phyloP scores from a whole-genome alignment of 768 basidiomycete genomes.

The Termitomyces sp. region DNA sequence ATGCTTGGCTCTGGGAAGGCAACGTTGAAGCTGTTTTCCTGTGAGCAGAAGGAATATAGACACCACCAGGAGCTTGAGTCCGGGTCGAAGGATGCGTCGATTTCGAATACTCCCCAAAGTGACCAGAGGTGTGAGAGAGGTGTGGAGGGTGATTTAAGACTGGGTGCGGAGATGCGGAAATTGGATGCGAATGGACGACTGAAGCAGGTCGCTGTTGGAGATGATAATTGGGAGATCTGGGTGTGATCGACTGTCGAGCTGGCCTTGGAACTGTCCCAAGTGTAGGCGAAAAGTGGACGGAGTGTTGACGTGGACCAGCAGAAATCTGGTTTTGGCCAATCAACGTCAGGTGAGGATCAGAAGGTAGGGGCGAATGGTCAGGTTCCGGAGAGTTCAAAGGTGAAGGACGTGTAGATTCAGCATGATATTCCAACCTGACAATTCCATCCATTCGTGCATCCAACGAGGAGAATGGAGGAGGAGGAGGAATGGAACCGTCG shows the following conservation, averaged over 20 bases:
- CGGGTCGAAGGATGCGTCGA: constrained; percentile 4
- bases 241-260: constrained; percentile 12
- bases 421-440: constrained; percentile 17
- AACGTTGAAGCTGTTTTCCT: constrained; percentile 1
- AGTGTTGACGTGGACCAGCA: neutral
- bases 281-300: neutral
- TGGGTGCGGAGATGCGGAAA: neutral
- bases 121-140: neutral
- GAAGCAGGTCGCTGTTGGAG: constrained; percentile 11
- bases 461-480: constrained; percentile 33
- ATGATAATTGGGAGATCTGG: constrained; percentile 6
- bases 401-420: constrained; percentile 16
- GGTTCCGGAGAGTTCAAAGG: constrained; percentile 16
- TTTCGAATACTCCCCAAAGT: constrained; percentile 1
- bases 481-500: constrained; percentile 25
- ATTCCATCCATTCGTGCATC: constrained; percentile 32
- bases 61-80: constrained; percentile 19
- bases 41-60: constrained; percentile 47
- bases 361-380: constrained; percentile 5
- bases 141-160: neutral
- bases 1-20: constrained; percentile 31
- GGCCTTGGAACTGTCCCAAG: constrained; percentile 6
- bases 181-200: neutral
- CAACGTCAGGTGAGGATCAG: constrained; percentile 2
- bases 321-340: constrained; percentile 3